phyloP scores from a whole-genome alignment of 2,329 filamentous ascomycete species.

The Metarhizium anisopliae region DNA sequence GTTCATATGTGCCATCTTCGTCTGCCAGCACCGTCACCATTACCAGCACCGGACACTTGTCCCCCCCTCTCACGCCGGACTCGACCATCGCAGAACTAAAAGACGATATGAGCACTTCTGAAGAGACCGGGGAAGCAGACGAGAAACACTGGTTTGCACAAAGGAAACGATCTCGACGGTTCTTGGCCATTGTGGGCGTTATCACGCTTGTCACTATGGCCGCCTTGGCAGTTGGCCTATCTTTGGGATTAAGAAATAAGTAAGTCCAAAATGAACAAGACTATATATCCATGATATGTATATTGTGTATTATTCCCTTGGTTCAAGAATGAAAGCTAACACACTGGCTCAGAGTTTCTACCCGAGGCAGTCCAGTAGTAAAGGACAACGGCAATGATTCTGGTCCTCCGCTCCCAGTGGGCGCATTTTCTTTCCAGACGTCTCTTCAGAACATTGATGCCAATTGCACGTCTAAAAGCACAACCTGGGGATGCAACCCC shows the following conservation, averaged over 20 bases:
- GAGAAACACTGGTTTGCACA: conserved; percentile 11
- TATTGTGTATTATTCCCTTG: not conserved
- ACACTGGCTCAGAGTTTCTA: not conserved
- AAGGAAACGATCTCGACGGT: conserved; percentile 22
- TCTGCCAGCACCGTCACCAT: conserved; percentile 9
- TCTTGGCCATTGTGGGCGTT: conserved; percentile 20
- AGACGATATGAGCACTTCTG: conserved; percentile 7
- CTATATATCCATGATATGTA: not conserved
- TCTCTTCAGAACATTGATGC: conserved; percentile 44
- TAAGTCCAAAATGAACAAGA: not conserved
- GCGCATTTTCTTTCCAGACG: conserved; percentile 52
- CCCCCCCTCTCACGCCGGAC: conserved; percentile 2
- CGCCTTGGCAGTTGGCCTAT: conserved; percentile 30
- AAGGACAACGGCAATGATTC: conserved; percentile 1
- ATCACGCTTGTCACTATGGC: conserved; percentile 20
- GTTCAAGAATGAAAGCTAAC: not conserved
- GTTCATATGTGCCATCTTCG: conserved; percentile 15
- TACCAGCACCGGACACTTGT: conserved; percentile 6
- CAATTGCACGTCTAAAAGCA: conserved; percentile 47
- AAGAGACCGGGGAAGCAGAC: not conserved
- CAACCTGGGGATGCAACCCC: conserved; percentile 56
- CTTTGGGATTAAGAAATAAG: conserved; percentile 28
- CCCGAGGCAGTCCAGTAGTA: conserved; percentile 1
- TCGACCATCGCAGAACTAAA: not conserved
- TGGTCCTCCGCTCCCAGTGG: conserved; percentile 42